Conservation (phyloP, 331 rosid genomes). For the Malus hybrid region DNA sequence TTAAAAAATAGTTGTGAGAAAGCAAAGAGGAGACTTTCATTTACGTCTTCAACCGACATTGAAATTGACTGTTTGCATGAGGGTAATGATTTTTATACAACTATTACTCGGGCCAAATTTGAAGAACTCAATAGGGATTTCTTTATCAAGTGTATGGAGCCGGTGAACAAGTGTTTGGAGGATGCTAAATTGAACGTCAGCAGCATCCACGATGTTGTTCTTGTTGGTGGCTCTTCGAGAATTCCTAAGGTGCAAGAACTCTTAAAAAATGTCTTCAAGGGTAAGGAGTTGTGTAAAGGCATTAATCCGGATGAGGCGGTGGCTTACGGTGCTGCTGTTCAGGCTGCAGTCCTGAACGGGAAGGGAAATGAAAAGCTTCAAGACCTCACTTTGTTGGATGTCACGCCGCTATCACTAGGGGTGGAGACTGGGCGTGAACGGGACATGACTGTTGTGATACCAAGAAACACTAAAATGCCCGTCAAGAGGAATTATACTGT, state of each 20-base stretch:
- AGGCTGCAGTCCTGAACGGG: conserved; percentile 51
- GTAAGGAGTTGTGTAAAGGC: conserved; percentile 49
- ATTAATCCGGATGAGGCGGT: conserved; percentile 56
- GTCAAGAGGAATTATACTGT: conserved; percentile 8
- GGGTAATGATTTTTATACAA: conserved; percentile 42
- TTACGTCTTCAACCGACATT: conserved; percentile 39
- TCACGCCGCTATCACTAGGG: background rate
- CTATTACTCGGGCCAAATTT: conserved; percentile 49
- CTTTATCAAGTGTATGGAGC: conserved; percentile 56
- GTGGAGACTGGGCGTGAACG: background rate
- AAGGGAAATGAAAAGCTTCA: conserved; percentile 45
- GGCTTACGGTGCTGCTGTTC: conserved; percentile 61
- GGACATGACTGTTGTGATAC: background rate
- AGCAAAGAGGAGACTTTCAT: conserved; percentile 55
- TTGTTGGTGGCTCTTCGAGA: conserved; percentile 57
- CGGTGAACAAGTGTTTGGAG: conserved; percentile 46
- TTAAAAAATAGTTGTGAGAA: conserved; percentile 45
- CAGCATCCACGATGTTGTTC: conserved; percentile 46
- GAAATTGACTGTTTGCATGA: conserved; percentile 48
- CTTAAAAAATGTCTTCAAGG: conserved; percentile 45
- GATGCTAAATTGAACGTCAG: conserved; percentile 57
- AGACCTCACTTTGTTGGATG: conserved; percentile 22
- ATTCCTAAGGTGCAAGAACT: conserved; percentile 55
- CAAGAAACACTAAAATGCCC: conserved; percentile 1
- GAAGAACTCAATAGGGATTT: conserved; percentile 55